A percentile compares a stretch with the other conserved stretches of the same genome.
Conservation (phyloP, 2,329 filamentous ascomycete genomes). For the Exutisphaerella laricina region DNA sequence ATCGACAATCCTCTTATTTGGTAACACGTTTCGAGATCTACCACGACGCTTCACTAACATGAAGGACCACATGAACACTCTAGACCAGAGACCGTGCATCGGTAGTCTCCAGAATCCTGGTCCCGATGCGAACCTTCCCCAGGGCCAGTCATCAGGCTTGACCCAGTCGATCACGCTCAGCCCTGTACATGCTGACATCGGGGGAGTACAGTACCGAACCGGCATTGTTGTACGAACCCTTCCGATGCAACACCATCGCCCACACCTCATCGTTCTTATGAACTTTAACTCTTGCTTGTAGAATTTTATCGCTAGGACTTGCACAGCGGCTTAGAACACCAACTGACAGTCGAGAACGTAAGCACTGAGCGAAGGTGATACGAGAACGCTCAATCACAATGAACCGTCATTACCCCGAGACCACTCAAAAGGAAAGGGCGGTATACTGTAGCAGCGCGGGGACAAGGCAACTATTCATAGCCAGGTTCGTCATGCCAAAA, state of each 20-base stretch:
- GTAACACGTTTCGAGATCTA: too few species aligned
- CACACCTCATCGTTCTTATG: background rate
- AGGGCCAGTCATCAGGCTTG: background rate
- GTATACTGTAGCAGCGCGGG: background rate
- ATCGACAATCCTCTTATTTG: too few species aligned
- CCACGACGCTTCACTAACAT: too few species aligned
- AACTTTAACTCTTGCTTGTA: background rate
- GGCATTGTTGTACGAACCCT: background rate
- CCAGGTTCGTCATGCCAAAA: background rate
- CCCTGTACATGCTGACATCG: slow-evolving; percentile 3
- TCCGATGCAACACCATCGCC: too few species aligned
- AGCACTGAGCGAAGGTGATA: background rate
- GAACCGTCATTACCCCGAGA: slow-evolving; percentile 11
- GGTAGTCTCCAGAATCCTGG: slow-evolving; percentile 1
- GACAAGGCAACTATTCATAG: background rate
- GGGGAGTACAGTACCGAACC: background rate
- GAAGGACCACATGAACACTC: background rate
- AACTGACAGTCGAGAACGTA: background rate
- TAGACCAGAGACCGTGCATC: background rate
- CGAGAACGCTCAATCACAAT: background rate
- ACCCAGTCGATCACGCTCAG: background rate
- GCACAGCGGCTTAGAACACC: background rate
- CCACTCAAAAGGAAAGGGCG: background rate
- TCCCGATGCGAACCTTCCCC: slow-evolving; percentile 1
- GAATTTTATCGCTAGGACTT: background rate